phyloP scores from a whole-genome alignment of 441 rosid genomes.

The Croton setiger region DNA sequence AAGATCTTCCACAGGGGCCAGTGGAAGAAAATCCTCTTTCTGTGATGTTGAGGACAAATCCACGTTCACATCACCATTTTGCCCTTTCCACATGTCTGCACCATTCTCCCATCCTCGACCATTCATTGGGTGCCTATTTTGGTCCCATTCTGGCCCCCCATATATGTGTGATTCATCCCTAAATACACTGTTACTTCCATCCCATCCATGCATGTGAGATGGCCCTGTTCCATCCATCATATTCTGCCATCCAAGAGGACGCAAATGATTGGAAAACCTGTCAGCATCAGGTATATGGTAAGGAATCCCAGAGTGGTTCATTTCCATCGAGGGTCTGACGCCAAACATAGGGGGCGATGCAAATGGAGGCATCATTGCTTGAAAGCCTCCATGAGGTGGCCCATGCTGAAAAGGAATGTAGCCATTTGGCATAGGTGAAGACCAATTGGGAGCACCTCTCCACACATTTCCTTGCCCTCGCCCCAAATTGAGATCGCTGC shows the following conservation, averaged over 20 bases:
- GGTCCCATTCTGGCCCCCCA: conserved; percentile 87
- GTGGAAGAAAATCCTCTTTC: conserved; percentile 56
- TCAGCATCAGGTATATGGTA: conserved; percentile 82
- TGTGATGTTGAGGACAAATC: conserved; percentile 53
- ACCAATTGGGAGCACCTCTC: conserved; percentile 92
- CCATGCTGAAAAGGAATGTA: conserved; percentile 89
- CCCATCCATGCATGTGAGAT: conserved; percentile 90
- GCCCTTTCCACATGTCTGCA: conserved; percentile 78
- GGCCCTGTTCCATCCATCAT: conserved; percentile 79
- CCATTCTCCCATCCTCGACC: conserved; percentile 76
- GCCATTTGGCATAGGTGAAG: conserved; percentile 74
- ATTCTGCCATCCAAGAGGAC: conserved; percentile 96
- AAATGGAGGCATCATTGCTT: conserved; percentile 74
- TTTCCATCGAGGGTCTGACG: conserved; percentile 84
- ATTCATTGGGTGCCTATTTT: conserved; percentile 56
- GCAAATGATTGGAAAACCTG: conserved; percentile 78
- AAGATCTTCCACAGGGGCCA: conserved; percentile 49
- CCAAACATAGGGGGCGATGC: conserved; percentile 74
- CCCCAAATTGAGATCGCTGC: conserved; percentile 55
- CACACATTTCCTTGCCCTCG: conserved; percentile 89
- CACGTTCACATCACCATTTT: conserved; percentile 60
- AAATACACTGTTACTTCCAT: conserved; percentile 68
- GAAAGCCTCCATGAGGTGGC: conserved; percentile 84
- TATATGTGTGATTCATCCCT: conserved; percentile 84
- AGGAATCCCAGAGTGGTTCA: conserved; percentile 72